Evolutionary conservation across 331 rosid species (phyloP), one percentile per base, ranked within the genome.

Genomic region (Acacia concinna): DNA sequence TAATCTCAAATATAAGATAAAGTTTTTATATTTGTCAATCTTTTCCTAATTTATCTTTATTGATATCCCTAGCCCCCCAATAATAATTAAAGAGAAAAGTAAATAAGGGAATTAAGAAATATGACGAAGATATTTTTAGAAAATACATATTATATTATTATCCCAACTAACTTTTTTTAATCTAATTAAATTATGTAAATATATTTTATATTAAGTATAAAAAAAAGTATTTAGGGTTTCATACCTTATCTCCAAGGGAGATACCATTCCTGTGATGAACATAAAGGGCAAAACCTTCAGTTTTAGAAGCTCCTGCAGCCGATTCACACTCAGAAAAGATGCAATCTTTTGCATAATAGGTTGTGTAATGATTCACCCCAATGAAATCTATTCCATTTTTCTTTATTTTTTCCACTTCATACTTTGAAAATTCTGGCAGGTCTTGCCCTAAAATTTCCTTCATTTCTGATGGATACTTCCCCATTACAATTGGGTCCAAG

Each of bases 381-480:
- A 92, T 90, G 76, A 92, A 92, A 75, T 94, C 97, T 77, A 85
- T 66, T 65, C 88, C 90, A 38, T 70, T 89, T 75, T 79, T 89
- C 80, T 79, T 85, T 78, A 90, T 85, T 74, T 80, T 82, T 77
- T 80, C 78, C 32, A 52, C 28, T 27, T 94, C 93, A 7, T 71
- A 9, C n/a, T 37, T 56, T 0, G 98, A 87, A 79, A 91, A 90
- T 41, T 4, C 34, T 0, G 97, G 98, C 64, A 91, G 82, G 41
- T 79, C 73, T 38, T 35, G 25, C 71, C 91, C 91, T 43, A 94
- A 78, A 88, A 86, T 25, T 62, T 83, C 83, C 31, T 73, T 70
- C 96, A 94, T 92, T 47, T 82, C 93, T 27, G 47, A 51, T 18
- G 98, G 98, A 73, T 94, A 94, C 65, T 81, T 89, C n/a, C 97